These are phyloP conservation scores for Akanthomyces uredinophilus DNA, from an alignment of 2,329 filamentous ascomycete genomes.

Conservation along the genomic window DNA sequence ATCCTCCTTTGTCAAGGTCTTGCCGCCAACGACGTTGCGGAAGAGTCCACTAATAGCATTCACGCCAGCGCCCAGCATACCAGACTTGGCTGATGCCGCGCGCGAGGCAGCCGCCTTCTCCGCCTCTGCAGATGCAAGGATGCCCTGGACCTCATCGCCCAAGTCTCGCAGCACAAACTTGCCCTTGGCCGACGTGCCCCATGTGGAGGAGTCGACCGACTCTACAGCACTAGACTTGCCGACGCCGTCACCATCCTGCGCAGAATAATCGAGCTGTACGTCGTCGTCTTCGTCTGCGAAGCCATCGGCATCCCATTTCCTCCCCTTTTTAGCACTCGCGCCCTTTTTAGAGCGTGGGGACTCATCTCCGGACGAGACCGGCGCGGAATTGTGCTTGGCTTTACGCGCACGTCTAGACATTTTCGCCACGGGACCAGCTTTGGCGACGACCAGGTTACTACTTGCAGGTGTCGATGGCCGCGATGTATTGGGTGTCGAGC, in stretches of 20 bases:
- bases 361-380: conserved; percentile 81
- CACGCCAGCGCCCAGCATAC: conserved; percentile 73
- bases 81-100: conserved; percentile 44
- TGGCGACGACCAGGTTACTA: conserved; percentile 62
- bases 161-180: conserved; percentile 92
- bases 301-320: conserved; percentile 90
- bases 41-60: conserved; percentile 84
- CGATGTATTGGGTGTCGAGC: conserved; percentile 70
- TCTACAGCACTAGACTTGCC: conserved; percentile 60
- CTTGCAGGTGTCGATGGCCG: conserved; percentile 69
- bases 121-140: conserved; percentile 74
- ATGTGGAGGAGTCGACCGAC: conserved; percentile 70
- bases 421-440: conserved; percentile 68
- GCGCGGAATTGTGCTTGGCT: conserved; percentile 59
- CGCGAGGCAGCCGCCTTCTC: conserved; percentile 49
- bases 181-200: conserved; percentile 82
- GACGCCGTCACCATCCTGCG: conserved; percentile 40
- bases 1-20: conserved; percentile 82
- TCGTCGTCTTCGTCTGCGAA: conserved; percentile 77
- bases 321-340: conserved; percentile 73
- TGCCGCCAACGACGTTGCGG: conserved; percentile 91
- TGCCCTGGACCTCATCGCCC: conserved; percentile 87
- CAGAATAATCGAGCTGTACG: conserved; percentile 86
- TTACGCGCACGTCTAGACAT: conserved; percentile 76
- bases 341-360: conserved; percentile 49